phyloP scores from a whole-genome alignment of 2,329 filamentous ascomycete genomes.

The Rutstroemia sp. region DNA sequence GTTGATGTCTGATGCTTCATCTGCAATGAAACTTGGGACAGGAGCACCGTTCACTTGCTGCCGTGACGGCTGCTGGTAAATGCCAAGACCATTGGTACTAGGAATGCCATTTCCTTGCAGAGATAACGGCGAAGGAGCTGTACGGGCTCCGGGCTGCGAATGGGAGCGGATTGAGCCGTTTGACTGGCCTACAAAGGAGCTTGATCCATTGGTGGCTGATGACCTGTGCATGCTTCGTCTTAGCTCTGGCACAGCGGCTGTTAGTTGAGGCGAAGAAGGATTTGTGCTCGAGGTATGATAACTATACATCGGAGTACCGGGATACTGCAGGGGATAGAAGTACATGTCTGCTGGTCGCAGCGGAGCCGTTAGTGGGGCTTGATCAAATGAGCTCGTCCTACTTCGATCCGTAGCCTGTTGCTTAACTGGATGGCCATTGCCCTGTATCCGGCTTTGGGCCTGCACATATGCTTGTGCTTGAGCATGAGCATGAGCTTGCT shows the following conservation, averaged over 20 bases:
- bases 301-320: constrained; percentile 38
- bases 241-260: constrained; percentile 41
- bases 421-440: constrained; percentile 26
- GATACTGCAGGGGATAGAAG: constrained; percentile 39
- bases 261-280: constrained; percentile 47
- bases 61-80: constrained; percentile 20
- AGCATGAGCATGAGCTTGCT: constrained; percentile 32
- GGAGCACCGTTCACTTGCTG: constrained; percentile 39
- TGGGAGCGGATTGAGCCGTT: constrained; percentile 55
- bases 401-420: constrained; percentile 41
- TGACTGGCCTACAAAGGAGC: constrained; percentile 34
- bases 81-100: constrained; percentile 26
- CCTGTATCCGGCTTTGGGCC: constrained; percentile 30
- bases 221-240: constrained; percentile 51
- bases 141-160: constrained; percentile 52
- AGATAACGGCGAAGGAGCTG: constrained; percentile 29
- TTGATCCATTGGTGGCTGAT: constrained; percentile 41
- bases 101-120: constrained; percentile 33
- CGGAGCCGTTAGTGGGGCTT: constrained; percentile 50
- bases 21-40: constrained; percentile 49
- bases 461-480: constrained; percentile 38
- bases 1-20: constrained; percentile 34
- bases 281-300: constrained; percentile 45
- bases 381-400: constrained; percentile 57
- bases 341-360: constrained; percentile 47